Percentiles rank a stretch among this genome's conserved stretches.
Evolutionary conservation across 192 early-diverging fungal genomes (phyloP).

Genomic region (Oehlia diaphana): DNA sequence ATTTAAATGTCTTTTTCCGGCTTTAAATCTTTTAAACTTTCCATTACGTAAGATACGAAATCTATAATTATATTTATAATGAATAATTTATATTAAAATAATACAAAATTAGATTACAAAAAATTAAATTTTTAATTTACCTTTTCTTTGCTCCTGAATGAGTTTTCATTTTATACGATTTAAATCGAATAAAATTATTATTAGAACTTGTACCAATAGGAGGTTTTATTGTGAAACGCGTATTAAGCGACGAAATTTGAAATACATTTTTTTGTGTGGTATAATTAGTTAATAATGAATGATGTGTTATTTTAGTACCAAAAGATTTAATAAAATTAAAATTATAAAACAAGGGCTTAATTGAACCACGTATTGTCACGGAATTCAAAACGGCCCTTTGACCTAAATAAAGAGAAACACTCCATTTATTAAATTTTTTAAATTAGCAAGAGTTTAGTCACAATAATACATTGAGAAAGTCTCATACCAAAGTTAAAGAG

Average conservation of each 20-base stretch:
- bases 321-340: background rate
- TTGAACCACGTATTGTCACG: background rate
- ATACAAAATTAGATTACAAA: background rate
- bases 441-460: background rate
- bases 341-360: background rate
- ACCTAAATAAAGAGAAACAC: background rate
- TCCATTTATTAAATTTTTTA: background rate
- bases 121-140: background rate
- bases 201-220: background rate
- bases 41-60: background rate
- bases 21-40: slow-evolving; percentile 10
- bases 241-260: background rate
- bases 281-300: background rate
- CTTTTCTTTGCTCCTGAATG: slow-evolving; percentile 19
- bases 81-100: background rate
- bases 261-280: background rate
- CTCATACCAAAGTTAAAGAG: background rate
- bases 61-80: background rate
- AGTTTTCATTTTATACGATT: slow-evolving; percentile 2
- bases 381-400: background rate
- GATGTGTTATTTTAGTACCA: background rate
- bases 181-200: background rate
- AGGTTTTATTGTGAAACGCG: background rate
- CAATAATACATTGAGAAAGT: background rate
- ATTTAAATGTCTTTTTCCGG: slow-evolving; percentile 25